Conservation (phyloP, 306 rosid species). For the Potentilla sterilis region DNA sequence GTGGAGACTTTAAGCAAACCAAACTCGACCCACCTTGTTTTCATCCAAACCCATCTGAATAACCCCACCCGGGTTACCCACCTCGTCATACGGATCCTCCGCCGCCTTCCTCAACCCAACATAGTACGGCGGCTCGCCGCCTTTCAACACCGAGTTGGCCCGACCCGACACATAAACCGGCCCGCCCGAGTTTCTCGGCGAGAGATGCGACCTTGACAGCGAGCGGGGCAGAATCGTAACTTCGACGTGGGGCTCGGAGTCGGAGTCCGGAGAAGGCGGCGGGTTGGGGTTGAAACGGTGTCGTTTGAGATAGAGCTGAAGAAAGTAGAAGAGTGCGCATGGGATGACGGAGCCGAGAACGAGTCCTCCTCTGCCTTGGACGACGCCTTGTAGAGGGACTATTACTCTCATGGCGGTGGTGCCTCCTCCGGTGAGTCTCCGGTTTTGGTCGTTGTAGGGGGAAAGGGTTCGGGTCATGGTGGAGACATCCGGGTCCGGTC, state of each 20-base stretch:
- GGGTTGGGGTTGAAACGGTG: constrained; percentile 36
- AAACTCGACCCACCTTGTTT: constrained; percentile 57
- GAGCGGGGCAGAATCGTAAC: constrained; percentile 43
- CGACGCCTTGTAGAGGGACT: constrained; percentile 88
- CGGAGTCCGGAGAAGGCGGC: constrained; percentile 33
- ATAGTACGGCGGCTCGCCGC: constrained; percentile 47
- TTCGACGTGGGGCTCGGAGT: constrained; percentile 13
- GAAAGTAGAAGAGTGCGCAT: constrained; percentile 82
- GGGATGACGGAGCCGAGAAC: constrained; percentile 86
- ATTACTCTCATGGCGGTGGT: constrained; percentile 76
- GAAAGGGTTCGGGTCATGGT: constrained; percentile 42
- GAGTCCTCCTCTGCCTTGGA: constrained; percentile 87
- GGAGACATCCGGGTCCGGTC: constrained; percentile 17
- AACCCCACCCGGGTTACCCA: constrained; percentile 62
- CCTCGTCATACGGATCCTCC: constrained; percentile 60
- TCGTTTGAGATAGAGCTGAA: constrained; percentile 69
- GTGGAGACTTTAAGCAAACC: neutral
- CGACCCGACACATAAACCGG: constrained; percentile 55
- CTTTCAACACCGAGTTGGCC: constrained; percentile 37
- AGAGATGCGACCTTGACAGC: constrained; percentile 50
- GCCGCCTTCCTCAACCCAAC: constrained; percentile 46
- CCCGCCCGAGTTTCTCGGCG: constrained; percentile 36
- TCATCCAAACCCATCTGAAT: constrained; percentile 66
- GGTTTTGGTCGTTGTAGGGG: constrained; percentile 19
- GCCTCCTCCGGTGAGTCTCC: constrained; percentile 13